phyloP scores from a whole-genome alignment of 352 stramenopile genomes.

The Phytopythium kandeliae region DNA sequence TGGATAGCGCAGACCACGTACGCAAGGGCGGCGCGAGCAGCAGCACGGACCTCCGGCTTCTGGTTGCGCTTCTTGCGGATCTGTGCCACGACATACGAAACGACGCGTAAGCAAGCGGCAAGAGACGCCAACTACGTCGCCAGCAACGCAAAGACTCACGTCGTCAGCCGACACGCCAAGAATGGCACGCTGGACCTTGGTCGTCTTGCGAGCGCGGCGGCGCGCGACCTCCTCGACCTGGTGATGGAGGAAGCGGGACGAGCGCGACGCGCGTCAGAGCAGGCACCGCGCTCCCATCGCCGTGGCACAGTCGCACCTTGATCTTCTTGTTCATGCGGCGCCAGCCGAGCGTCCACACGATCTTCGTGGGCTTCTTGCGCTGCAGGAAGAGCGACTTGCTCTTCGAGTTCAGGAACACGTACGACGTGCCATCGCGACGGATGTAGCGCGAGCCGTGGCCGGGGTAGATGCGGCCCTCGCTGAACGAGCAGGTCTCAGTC shows the following conservation, averaged over 20 bases:
- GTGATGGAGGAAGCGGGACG: neutral
- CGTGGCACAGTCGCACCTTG: constrained; percentile 56
- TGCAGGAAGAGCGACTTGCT: constrained; percentile 98
- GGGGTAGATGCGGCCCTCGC: constrained; percentile 94
- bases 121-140: neutral
- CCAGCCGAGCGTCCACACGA: constrained; percentile 98
- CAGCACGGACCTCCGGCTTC: constrained; percentile 91
- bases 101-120: constrained; percentile 1
- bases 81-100: constrained; percentile 11
- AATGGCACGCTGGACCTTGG: constrained; percentile 97
- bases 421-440: constrained; percentile 94
- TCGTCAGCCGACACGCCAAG: constrained; percentile 96
- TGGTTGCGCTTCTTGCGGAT: constrained; percentile 98
- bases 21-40: constrained; percentile 90
- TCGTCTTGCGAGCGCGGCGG: constrained; percentile 89
- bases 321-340: constrained; percentile 99
- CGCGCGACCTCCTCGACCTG: constrained; percentile 77
- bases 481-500: constrained; percentile 90
- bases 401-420: constrained; percentile 97
- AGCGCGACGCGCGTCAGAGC: neutral
- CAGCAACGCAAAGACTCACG: constrained; percentile 22
- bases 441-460: constrained; percentile 99
- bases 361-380: constrained; percentile 99
- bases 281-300: neutral
- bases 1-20: constrained; percentile 32